A percentile compares a stretch with the other conserved stretches of the same genome.
phyloP scores from a whole-genome alignment of 2,329 filamentous ascomycete genomes.

The Domatiomyces globalis region DNA sequence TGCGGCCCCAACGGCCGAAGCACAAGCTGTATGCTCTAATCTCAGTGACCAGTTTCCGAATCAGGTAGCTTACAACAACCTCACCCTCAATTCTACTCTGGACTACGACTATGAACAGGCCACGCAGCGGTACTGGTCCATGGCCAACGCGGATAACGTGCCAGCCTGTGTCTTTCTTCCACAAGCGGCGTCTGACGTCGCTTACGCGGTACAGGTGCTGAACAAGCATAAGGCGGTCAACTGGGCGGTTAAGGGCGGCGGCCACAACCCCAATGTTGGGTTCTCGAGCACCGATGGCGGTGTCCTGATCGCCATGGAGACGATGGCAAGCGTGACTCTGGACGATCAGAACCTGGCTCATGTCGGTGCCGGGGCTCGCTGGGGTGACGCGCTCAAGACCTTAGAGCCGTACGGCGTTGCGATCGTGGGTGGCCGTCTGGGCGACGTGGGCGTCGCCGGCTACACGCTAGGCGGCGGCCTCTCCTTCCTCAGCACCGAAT shows the following conservation, averaged over 20 bases:
- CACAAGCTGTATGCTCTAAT: neutral
- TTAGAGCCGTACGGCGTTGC: conserved; percentile 22
- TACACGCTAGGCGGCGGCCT: conserved; percentile 19
- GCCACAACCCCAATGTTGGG: conserved; percentile 27
- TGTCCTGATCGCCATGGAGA: conserved; percentile 22
- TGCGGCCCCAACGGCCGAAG: neutral
- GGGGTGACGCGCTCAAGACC: conserved; percentile 23
- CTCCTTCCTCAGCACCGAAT: conserved; percentile 11
- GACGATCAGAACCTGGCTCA: conserved; percentile 19
- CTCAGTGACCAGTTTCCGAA: neutral
- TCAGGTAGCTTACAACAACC: neutral
- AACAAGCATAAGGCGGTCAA: conserved; percentile 20
- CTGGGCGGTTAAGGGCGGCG: conserved; percentile 28
- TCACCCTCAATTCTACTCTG: neutral
- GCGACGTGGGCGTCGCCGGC: conserved; percentile 20
- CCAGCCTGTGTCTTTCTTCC: conserved; percentile 28
- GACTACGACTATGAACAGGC: neutral
- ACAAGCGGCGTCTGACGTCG: conserved; percentile 22
- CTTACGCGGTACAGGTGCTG: conserved; percentile 22
- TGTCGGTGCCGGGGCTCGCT: conserved; percentile 24
- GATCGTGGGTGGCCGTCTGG: conserved; percentile 24
- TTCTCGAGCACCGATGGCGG: conserved; percentile 25
- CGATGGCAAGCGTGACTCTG: neutral
- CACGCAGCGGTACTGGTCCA: conserved; percentile 23
- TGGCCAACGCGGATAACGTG: conserved; percentile 19